Percentiles rank a stretch among this genome's conserved stretches.
These are phyloP conservation scores for Alternaria brassicicola DNA, from an alignment of 2,329 filamentous ascomycete species.

Conservation along the genomic window DNA sequence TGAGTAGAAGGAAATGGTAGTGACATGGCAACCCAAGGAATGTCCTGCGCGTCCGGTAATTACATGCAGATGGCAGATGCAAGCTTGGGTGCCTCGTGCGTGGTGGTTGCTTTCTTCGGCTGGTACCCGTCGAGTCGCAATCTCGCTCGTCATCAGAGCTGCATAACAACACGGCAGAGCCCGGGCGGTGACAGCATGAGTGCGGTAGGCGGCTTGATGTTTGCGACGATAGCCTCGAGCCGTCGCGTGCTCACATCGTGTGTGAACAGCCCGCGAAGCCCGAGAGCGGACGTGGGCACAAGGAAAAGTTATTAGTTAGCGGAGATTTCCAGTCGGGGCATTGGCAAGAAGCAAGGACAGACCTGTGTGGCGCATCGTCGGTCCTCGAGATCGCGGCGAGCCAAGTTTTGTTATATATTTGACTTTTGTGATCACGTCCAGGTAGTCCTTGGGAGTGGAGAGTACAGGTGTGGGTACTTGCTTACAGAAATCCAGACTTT, in stretches of 20 bases:
- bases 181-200: slow-evolving; percentile 3
- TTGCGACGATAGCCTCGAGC: neutral
- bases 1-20: neutral
- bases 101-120: slow-evolving; percentile 21
- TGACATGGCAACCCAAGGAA: neutral
- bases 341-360: neutral
- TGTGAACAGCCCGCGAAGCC: neutral
- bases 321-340: neutral
- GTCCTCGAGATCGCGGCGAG: neutral
- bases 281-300: neutral
- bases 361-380: neutral
- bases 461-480: neutral
- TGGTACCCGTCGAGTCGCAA: slow-evolving; percentile 31
- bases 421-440: neutral
- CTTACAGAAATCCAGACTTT: neutral
- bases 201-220: slow-evolving; percentile 1
- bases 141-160: slow-evolving; percentile 29
- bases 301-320: neutral
- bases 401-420: neutral
- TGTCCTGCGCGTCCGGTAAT: slow-evolving; percentile 18
- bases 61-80: slow-evolving; percentile 26
- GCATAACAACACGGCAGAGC: slow-evolving; percentile 18
- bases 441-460: neutral
- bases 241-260: slow-evolving; percentile 2
- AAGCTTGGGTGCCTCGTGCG: slow-evolving; percentile 12